Percentiles rank a stretch among this genome's conserved stretches.
phyloP scores from a whole-genome alignment of 768 basidiomycete species.

The Mycena indigotica region DNA sequence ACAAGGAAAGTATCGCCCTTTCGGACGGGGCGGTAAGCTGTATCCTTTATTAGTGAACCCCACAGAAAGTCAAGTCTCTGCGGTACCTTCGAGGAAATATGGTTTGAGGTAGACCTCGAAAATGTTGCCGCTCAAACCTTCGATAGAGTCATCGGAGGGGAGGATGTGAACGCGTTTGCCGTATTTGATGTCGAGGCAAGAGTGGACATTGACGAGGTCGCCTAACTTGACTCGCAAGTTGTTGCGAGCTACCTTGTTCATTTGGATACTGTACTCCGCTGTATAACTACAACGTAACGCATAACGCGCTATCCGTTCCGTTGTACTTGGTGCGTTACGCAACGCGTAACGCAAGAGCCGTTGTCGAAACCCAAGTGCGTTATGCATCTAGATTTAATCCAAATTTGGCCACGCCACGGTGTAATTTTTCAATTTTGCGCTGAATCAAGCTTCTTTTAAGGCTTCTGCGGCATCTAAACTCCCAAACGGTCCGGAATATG shows the following conservation, averaged over 20 bases:
- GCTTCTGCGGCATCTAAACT: too few relatives aligned
- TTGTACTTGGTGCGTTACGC: too few relatives aligned
- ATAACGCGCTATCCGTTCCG: too few relatives aligned
- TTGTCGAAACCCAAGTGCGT: too few relatives aligned
- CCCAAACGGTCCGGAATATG: too few relatives aligned
- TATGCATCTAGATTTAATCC: too few relatives aligned
- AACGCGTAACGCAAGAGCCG: too few relatives aligned
- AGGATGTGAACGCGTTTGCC: constrained; percentile 96
- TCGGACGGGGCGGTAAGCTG: constrained; percentile 91
- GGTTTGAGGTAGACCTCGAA: constrained; percentile 99
- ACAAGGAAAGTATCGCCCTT: too few relatives aligned
- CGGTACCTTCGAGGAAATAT: constrained; percentile 97
- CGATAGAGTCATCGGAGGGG: constrained; percentile 97
- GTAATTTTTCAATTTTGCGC: too few relatives aligned
- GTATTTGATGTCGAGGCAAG: constrained; percentile 97
- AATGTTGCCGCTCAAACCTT: constrained; percentile 96
- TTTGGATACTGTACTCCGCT: constrained; percentile 96
- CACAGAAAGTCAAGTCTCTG: constrained; percentile 18
- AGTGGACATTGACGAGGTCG: constrained; percentile 93
- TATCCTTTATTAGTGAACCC: constrained; percentile 6
- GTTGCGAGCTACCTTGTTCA: constrained; percentile 99
- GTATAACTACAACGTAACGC: too few relatives aligned
- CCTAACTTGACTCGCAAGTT: constrained; percentile 97
- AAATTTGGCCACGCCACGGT: too few relatives aligned
- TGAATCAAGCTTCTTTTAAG: too few relatives aligned